Percentiles rank a stretch among this genome's conserved stretches.
phyloP scores from a whole-genome alignment of 768 basidiomycete species.

The Artomyces pyxidatus region DNA sequence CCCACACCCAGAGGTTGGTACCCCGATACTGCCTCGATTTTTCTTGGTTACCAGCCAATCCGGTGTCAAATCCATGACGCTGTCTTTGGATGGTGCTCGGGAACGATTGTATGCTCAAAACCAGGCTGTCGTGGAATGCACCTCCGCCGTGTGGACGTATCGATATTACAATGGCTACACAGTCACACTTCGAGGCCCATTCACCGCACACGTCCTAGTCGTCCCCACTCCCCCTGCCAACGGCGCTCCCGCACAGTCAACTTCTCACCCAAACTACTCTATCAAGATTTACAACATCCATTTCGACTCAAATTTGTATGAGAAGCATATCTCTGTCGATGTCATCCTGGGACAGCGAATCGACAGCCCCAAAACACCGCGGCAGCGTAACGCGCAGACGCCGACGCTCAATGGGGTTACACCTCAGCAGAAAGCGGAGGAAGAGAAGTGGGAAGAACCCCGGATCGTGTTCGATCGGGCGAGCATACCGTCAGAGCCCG shows the following conservation, averaged over 20 bases:
- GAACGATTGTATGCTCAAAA: conserved; percentile 48
- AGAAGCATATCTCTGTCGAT: conserved; percentile 68
- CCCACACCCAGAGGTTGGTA: conserved; percentile 56
- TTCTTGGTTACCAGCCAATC: conserved; percentile 81
- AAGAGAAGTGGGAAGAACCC: conserved; percentile 57
- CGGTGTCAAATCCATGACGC: conserved; percentile 75
- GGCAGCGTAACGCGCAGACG: conserved; percentile 10
- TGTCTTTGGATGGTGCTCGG: conserved; percentile 71
- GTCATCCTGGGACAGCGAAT: conserved; percentile 44
- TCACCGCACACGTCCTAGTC: conserved; percentile 53
- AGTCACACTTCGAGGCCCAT: conserved; percentile 66
- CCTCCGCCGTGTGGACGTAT: conserved; percentile 74
- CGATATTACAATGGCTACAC: conserved; percentile 73
- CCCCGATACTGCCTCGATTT: conserved; percentile 74
- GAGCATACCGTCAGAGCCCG: conserved; percentile 72
- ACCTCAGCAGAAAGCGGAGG: conserved; percentile 33
- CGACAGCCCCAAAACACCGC: conserved; percentile 27
- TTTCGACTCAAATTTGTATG: conserved; percentile 67
- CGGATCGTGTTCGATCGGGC: conserved; percentile 50
- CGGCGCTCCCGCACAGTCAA: conserved; percentile 9
- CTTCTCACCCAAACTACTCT: conserved; percentile 16
- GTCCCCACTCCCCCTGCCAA: conserved; percentile 18
- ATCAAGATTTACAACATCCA: conserved; percentile 68
- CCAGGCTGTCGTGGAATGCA: conserved; percentile 57
- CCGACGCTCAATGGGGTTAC: conserved; percentile 20